Base-by-base conservation (phyloP, 345 rosid species). In the Dimocarpus longan region DNA sequence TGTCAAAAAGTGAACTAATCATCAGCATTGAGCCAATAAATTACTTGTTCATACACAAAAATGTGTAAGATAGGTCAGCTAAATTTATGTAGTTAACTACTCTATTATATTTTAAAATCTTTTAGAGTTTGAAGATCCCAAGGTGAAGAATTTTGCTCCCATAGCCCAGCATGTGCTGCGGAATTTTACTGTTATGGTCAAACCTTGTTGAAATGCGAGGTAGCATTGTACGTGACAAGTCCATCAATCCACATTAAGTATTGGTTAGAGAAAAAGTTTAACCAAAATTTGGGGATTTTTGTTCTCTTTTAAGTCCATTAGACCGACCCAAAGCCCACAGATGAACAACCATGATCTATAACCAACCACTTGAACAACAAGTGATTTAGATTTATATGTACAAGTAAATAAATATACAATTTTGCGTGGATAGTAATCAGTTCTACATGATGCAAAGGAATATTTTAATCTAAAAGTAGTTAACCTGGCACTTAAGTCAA, bases 291-390 rank as follows among this genome's bases (percentile, higher is more conserved):
- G 16, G 18, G 59, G 59, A 54, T 16, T 54, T 54, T 54, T 39
- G 28, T 9, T 46, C 5, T 19, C 54, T 16, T 39, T 57, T 19
- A 26, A 19, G 19, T 74, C 8, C 32, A 67, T 62, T 79, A 68
- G 78, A 59, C 86, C 78, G 52, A 86, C 80, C 74, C 43, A 63
- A 66, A 46, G 40, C 79, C 79, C 81, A 78, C 81, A 42, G 90
- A 81, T 88, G 82, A 90, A 83, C 91, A 90, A 84, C 88, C 71
- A 60, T 66, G 81, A 80, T 78, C 81, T 46, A 8, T 18, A 40
- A 46, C 81, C 68, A 81, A 43, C 82, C 44, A 82, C 80, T 78
- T 76, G 37, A 76, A 54, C 66, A 12, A 76, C 77, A 60, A 60
- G 68, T 12, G 71, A 75, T 28, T 68, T 28, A 46, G 70, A 26